Evolutionary conservation across 441 rosid genomes (phyloP).

Genomic region (Geranium incanum): DNA sequence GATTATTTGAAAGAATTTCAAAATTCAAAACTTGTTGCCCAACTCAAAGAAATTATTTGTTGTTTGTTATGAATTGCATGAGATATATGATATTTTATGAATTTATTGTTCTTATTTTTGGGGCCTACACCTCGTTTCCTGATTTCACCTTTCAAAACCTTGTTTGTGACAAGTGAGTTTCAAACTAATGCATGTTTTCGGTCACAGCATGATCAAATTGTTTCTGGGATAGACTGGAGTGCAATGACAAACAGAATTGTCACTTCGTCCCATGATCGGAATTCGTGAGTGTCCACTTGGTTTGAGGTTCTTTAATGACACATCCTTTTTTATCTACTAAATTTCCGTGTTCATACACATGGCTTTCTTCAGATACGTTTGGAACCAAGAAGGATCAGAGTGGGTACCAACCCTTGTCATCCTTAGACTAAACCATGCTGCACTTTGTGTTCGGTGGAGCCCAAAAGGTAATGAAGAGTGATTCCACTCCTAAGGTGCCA

Average conservation of each 20-base stretch:
- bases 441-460: conserved; percentile 94
- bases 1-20: no score
- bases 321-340: conserved; percentile 4
- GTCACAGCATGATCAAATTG: conserved; percentile 90
- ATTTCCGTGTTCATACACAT: conserved; percentile 15
- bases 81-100: no score
- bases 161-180: neutral
- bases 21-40: no score
- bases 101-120: neutral
- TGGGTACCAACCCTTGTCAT: conserved; percentile 96
- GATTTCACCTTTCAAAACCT: conserved; percentile 24
- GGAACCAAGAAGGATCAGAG: conserved; percentile 80
- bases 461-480: conserved; percentile 54
- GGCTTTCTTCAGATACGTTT: conserved; percentile 50
- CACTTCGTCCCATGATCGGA: conserved; percentile 86
- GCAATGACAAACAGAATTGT: conserved; percentile 75
- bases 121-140: conserved; percentile 52
- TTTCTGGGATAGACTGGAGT: conserved; percentile 96
- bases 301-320: conserved; percentile 6
- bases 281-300: conserved; percentile 62
- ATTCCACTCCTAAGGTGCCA: neutral
- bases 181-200: neutral
- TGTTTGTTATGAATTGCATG: no score
- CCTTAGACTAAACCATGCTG: conserved; percentile 94
- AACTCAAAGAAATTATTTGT: no score